Base-by-base conservation (phyloP, 768 basidiomycete genomes). In the Cystoderma amianthinum region DNA sequence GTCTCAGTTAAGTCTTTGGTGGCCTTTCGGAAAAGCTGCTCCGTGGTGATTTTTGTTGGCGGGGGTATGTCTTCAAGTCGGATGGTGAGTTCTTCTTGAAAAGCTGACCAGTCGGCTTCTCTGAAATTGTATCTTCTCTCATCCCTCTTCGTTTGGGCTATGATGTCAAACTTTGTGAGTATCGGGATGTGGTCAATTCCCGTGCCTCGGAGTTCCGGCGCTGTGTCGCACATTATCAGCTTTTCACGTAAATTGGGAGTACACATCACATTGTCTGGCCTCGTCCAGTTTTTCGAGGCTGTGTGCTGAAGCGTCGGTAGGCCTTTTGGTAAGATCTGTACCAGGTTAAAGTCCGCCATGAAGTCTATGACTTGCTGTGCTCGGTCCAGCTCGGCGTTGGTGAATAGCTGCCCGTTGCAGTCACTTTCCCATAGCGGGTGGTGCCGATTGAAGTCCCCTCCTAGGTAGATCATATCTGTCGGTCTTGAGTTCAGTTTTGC, bases 211-310 rank as follows among this genome's bases (percentile, higher is more conserved):
- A 35, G 2, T 0, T 42, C 44, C 2, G 46, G 50, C 2, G 41
- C 30, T 1, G 53, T 53, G 6, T 55, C 33, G 48, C 69, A 73
- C n/a, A n/a, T n/a, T n/a, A n/a, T n/a, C n/a, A n/a, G n/a, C n/a
- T n/a, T n/a, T 2, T 57, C 46, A 0, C 41, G 16, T 0, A 61
- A 33, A 0, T 41, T 23, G 2, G 15, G 33, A 4, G 61, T 46
- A n/a, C n/a, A n/a, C n/a, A 67, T 73, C 1, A 74, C 60, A 36
- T 74, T 73, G 52, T 74, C 69, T 2, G 61, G 57, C 7, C 64
- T 37, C 3, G 64, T 64, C 34, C 50, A 56, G 41, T 66, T 69
- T n/a, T n/a, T n/a, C 0, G 65, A 58, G 4, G 16, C 36, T 0
- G 32, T 34, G 0, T 60, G 49, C 15, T 61, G 32, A 0, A 74